Conservation (phyloP, 2,329 filamentous ascomycete species). For the Exophiala sideris region DNA sequence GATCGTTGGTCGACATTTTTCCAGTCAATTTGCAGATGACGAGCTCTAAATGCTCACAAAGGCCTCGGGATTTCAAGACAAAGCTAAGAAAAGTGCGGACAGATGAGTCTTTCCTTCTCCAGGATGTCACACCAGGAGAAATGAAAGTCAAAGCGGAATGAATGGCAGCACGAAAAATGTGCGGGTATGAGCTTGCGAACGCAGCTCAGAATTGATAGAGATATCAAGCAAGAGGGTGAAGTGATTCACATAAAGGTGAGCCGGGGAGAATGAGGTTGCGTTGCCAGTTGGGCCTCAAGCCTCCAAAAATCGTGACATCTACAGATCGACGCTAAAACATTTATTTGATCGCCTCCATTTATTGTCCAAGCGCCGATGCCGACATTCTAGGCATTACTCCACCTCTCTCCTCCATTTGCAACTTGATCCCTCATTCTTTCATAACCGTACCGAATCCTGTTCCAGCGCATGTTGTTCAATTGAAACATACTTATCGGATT, state of each 20-base stretch:
- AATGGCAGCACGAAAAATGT: constrained; percentile 14
- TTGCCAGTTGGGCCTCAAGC: no score
- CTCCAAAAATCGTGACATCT: no score
- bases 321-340: no score
- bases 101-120: constrained; percentile 2
- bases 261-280: not conserved
- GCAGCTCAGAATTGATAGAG: not conserved
- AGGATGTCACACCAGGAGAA: constrained; percentile 24
- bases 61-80: not conserved
- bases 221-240: not conserved
- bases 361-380: no score
- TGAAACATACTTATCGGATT: no score
- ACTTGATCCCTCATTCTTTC: no score
- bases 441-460: no score
- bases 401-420: no score
- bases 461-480: no score
- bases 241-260: not conserved
- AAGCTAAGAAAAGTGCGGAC: not conserved
- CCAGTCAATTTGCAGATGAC: constrained; percentile 17
- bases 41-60: constrained; percentile 6
- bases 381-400: no score
- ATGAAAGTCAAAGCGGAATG: constrained; percentile 16
- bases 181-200: not conserved
- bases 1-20: constrained; percentile 48
- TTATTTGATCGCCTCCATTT: no score